Base-by-base conservation (phyloP, 805 yeast species). In the Ogataea pignaliae region DNA sequence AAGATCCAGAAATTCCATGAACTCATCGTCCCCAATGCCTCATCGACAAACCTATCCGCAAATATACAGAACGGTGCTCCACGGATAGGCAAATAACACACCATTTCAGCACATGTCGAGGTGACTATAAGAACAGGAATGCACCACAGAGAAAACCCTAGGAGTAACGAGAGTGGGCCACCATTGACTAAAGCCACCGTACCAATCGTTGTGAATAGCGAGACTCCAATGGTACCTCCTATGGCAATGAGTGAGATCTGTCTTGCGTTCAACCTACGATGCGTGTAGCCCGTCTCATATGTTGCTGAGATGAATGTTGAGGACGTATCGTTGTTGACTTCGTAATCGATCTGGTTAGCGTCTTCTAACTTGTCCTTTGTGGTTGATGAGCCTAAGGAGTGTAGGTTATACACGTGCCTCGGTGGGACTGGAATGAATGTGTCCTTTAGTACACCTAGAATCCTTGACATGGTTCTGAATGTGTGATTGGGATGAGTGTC, bases 1-100 rank as follows among this genome's bases (percentile, higher is more conserved):
- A 72, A 59, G 36, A 72, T 69, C 76, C 75, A 72, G 47, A 71
- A 72, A 47, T 72, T 72, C 74, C 74, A 71, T 12, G 71, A 71
- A 3, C 73, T 63, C 67, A 63, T 63, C 34, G 71, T 63, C 37
- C 72, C 75, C 43, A 72, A 57, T 0, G 76, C 72, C 37, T 63
- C 66, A 47, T 72, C 76, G 43, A 73, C 71, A 50, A 71, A 71
- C 36, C 75, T 52, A 15, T 72, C 75, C 0, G 76, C 75, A 66
- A 72, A 53, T 11, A 71, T 59, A 35, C 72, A 68, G 49, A 71
- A 72, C 7, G 75, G 76, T 2, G 76, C 72, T 14, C 74, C 64
- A 15, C 43, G 46, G 18, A 72, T 65, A 9, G 77, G 77, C 34
- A 72, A 55, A 48, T 70, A 72, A 32, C 69, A 60, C 30, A 71